Evolutionary conservation across 768 basidiomycete genomes (phyloP), one percentile per base, ranked within the genome.

Genomic region (Asterophora lycoperdoides): DNA sequence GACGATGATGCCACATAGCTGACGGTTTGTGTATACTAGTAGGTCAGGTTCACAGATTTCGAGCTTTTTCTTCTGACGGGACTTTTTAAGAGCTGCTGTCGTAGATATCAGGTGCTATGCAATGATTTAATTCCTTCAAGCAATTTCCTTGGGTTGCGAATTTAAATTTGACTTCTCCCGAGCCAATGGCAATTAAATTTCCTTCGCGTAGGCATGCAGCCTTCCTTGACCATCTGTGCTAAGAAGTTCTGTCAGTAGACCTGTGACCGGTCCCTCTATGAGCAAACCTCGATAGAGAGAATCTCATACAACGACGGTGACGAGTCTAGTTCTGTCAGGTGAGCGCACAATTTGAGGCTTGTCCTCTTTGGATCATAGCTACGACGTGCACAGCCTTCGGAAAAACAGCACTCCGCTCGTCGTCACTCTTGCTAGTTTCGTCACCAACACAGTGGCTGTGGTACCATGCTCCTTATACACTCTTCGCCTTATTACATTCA

Each of bases 401-500:
- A 28, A 40, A 40, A 40, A 40, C 23, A 26, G 11, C 23, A n/a
- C 5, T 8, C 39, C 11, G 6, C n/a, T 3, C 23, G n/a, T 10
- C 13, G 11, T 26, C 39, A n/a, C 39, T 56, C 41, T 37, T 54
- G 14, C 19, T 45, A n/a, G n/a, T 46, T 6, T 51, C 51, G 35
- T 48, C 37, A n/a, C n/a, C n/a, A n/a, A n/a, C n/a, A n/a, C n/a
- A n/a, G n/a, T 18, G 4, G 13, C 48, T 75, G 72, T 42, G 74
- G 75, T 13, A 63, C 62, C 15, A 54, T 59, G 3, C 58, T 68
- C 18, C 61, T 71, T 33, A 71, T 77, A 20, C 73, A 74, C 49
- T 74, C 71, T 3, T 77, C 73, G 66, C 68, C 68, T 20, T 75
- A 56, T 57, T 77, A 76, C 52, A 67, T 76, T 36, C 65, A 73